Evolutionary conservation across 108 stramenopile genomes (phyloP).

Genomic region (Cylindrotheca closterium): DNA sequence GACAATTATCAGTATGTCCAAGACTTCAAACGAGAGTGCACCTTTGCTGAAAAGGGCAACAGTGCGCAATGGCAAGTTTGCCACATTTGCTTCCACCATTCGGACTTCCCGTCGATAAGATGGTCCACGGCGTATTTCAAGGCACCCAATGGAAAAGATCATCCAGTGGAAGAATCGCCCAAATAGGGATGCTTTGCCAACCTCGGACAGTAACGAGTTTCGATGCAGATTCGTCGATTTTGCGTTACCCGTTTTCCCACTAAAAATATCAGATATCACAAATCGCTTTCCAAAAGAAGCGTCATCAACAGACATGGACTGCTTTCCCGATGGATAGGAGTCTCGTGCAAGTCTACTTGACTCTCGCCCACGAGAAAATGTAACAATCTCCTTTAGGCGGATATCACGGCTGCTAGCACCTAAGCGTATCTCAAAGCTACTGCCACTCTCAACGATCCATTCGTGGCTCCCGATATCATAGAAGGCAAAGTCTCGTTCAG

Average conservation of each 20-base stretch:
- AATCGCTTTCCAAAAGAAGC: conserved; percentile 32
- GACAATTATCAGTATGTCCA: conserved; percentile 39
- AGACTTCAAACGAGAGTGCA: conserved; percentile 27
- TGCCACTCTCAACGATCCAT: conserved; percentile 46
- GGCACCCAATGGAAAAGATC: conserved; percentile 4
- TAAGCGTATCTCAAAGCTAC: conserved; percentile 37
- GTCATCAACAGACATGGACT: conserved; percentile 16
- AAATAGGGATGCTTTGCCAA: conserved; percentile 3
- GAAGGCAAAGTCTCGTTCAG: conserved; percentile 32
- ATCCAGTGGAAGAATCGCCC: conserved; percentile 10
- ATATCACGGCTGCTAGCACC: conserved; percentile 50
- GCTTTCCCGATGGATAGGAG: conserved; percentile 18
- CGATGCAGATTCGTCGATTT: conserved; percentile 12
- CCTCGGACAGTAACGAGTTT: conserved; percentile 38
- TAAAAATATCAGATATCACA: no score
- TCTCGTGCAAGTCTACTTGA: conserved; percentile 18
- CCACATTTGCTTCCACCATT: conserved; percentile 34
- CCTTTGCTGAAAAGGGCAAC: conserved; percentile 46
- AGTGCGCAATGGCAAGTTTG: conserved; percentile 40
- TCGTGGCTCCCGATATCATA: conserved; percentile 39
- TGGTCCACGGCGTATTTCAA: conserved; percentile 23
- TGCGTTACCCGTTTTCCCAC: no score
- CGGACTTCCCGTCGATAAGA: conserved; percentile 10
- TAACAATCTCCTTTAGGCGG: conserved; percentile 21
- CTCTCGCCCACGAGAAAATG: conserved; percentile 19